phyloP scores from a whole-genome alignment of 139 green algal genomes.

The Coelastrella sp. region DNA sequence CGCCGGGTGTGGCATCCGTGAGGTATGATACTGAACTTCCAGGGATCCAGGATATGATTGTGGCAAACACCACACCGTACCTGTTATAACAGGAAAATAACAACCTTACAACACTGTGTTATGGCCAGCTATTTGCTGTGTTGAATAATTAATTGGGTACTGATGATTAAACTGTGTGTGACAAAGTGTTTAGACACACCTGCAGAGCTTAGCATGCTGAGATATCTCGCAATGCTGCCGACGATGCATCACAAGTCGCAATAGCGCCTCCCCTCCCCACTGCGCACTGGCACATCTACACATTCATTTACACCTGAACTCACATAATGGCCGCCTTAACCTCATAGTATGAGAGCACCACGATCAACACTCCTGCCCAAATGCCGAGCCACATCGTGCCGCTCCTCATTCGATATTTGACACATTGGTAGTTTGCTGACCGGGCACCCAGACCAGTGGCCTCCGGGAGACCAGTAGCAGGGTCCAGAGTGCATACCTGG shows the following conservation, averaged over 20 bases:
- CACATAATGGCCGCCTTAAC: constrained; percentile 78
- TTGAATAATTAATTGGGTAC: too few species aligned
- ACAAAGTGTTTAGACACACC: too few species aligned
- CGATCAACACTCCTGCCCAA: constrained; percentile 76
- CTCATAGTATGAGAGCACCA: constrained; percentile 68
- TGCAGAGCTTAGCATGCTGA: too few species aligned
- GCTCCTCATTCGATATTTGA: constrained; percentile 61
- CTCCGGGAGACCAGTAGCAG: neutral
- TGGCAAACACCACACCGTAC: constrained; percentile 85
- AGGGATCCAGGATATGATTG: constrained; percentile 90
- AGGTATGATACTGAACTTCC: constrained; percentile 72
- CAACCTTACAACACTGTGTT: neutral
- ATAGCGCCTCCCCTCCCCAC: too few species aligned
- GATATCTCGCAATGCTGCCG: too few species aligned
- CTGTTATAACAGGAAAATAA: neutral
- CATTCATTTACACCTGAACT: neutral
- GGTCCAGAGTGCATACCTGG: constrained; percentile 16
- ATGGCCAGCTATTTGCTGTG: neutral
- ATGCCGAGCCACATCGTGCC: constrained; percentile 84
- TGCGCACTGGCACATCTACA: too few species aligned
- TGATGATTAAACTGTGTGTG: too few species aligned
- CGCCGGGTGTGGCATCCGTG: constrained; percentile 63
- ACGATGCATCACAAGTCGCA: too few species aligned
- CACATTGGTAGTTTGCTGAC: constrained; percentile 41
- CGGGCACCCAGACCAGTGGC: neutral